Percentiles rank a stretch among this genome's conserved stretches.
Evolutionary conservation across 2,329 filamentous ascomycete species (phyloP).

Genomic region (Monilinia aucupariae): DNA sequence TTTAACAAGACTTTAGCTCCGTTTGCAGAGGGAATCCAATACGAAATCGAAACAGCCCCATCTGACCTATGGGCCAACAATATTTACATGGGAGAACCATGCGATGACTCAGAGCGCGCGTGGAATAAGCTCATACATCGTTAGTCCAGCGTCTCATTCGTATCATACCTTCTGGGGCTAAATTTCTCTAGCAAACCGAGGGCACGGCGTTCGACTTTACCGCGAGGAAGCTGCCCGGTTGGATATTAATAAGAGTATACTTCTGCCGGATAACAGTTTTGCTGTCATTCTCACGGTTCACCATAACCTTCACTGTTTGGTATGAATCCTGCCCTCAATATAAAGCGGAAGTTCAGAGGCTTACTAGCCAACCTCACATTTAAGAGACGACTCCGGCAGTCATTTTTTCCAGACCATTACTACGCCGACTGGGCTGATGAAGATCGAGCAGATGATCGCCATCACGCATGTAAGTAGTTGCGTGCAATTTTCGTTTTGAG

Average conservation of each 20-base stretch:
- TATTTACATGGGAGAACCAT: conserved; percentile 12
- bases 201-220: conserved; percentile 6
- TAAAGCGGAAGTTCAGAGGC: too few relatives aligned
- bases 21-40: background rate
- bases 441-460: background rate
- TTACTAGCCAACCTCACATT: background rate
- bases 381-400: conserved; percentile 13
- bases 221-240: conserved; percentile 8
- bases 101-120: conserved; percentile 10
- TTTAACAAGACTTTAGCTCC: conserved; percentile 1
- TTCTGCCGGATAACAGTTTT: conserved; percentile 5
- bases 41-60: background rate
- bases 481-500: too few relatives aligned
- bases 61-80: conserved; percentile 3
- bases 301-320: conserved; percentile 13
- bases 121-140: conserved; percentile 16
- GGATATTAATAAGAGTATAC: conserved; percentile 14
- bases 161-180: background rate
- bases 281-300: conserved; percentile 13
- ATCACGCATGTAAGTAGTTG: background rate
- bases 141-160: background rate
- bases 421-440: conserved; percentile 14
- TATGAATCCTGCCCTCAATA: background rate
- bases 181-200: conserved; percentile 1
- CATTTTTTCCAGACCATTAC: conserved; percentile 7